Base-by-base conservation (phyloP, 306 rosid species). In the Castanea mollissima region DNA sequence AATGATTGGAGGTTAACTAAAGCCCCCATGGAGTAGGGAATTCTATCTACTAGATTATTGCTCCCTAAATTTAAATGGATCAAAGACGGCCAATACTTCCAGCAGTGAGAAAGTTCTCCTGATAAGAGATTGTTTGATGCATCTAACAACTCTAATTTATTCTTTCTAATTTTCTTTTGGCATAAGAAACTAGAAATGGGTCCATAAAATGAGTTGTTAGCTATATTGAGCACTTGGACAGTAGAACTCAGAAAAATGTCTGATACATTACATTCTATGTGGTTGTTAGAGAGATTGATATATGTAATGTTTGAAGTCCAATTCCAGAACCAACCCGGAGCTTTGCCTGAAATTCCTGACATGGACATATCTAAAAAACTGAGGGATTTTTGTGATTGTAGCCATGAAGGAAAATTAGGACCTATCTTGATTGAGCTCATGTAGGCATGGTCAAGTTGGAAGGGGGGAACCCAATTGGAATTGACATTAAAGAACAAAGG, bases 51-150 rank as follows among this genome's bases (percentile, higher is more conserved):
- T 0, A 86, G 78, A 20, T 82, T 82, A 74, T 86, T 88, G 20
- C 18, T 11, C 0, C 80, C 81, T 65, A 88, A 70, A 73, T 86
- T 56, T 25, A 88, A 77, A 57, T 88, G 75, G 75, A 79, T 41
- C 49, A 83, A 79, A 71, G 75, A 73, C 55, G 76, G 81, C 87
- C 87, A 83, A 44, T 76, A 57, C 25, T 41, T 65, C 87, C 81
- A 83, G 76, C 83, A 83, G 3, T 71, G 68, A 71, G 78, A 65
- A 55, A 83, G 78, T 34, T 76, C 79, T 20, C 84, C 79, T 15
- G 78, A 79, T 21, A 83, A 58, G 72, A 64, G 21, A 84, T 74
- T 64, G 18, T 71, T 51, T 69, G 46, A 34, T 8, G 1, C 14
- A 16, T 2, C 52, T 2, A 46, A 46, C 2, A 46, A 0, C 14